Base-by-base conservation (phyloP, 352 stramenopile genomes). In the Phytophthora cryptogea region DNA sequence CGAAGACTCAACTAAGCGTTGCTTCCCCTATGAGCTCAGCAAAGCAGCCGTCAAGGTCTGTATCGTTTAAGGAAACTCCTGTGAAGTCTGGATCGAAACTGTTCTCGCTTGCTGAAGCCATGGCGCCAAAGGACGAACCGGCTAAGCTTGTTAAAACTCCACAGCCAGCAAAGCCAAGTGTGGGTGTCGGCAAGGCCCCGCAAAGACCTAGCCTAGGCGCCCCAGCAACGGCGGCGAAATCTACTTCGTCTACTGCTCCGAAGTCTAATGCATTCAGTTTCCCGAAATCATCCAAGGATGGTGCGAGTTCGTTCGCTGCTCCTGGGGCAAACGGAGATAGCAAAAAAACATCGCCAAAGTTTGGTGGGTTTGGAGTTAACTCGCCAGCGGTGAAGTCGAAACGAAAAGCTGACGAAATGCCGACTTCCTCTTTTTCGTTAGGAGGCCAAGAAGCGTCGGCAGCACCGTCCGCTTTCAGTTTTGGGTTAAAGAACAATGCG, bases 11-110 rank as follows among this genome's bases (percentile, higher is more conserved):
- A 53, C 49, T 89, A 23, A 89, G 74, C 4, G 78, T 91, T 52
- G 74, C 78, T 59, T 91, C 82, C 16, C 82, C 82, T 3, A 63
- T 89, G 57, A 86, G 75, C 63, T 74, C 63, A 47, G 56, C 66
- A 8, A 88, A 82, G 54, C 60, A 68, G 17, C 63, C 74, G 27
- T 53, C 63, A 2, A 59, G 46, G 30, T 72, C 78, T 11, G 70
- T 89, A 10, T 85, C 78, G 17, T 88, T 88, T 58, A 86, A 88
- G 49, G 66, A 71, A 11, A 80, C 74, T 4, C 58, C 77, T 8
- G 57, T 81, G 26, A 88, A 88, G 46, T 76, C 73, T 31, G 77
- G 75, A 8, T 86, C 81, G 6, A 86, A 80, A 16, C 44, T 90
- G 13, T 87, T 86, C 20, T 63, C 76, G 14, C 64, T 88, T 23